phyloP scores from a whole-genome alignment of 768 basidiomycete species.

The Pulveroboletus sp. region DNA sequence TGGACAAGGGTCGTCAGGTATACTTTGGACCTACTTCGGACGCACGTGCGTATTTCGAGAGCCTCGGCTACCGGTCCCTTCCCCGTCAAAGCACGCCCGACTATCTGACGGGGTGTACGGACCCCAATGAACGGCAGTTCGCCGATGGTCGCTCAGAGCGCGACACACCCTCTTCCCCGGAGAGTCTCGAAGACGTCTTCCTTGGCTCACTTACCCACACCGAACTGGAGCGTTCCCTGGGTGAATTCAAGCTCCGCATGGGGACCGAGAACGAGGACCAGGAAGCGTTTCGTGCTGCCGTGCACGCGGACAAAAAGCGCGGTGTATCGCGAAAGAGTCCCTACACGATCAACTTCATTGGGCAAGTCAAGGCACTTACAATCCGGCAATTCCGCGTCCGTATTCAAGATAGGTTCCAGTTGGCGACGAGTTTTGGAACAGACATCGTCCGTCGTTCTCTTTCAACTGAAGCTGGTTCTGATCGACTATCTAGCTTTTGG shows the following conservation, averaged over 20 bases:
- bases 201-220: constrained; percentile 41
- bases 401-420: constrained; percentile 73
- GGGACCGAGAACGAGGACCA: constrained; percentile 62
- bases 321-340: constrained; percentile 75
- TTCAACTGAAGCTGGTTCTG: neutral
- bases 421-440: constrained; percentile 64
- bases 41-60: constrained; percentile 76
- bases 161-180: constrained; percentile 60
- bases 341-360: constrained; percentile 74
- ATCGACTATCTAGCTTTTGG: constrained; percentile 6
- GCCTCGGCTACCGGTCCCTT: constrained; percentile 65
- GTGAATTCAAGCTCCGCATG: constrained; percentile 52
- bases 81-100: constrained; percentile 84
- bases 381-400: constrained; percentile 69
- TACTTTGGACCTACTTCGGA: constrained; percentile 72
- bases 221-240: constrained; percentile 43
- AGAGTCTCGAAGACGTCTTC: constrained; percentile 63
- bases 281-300: constrained; percentile 72
- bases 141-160: constrained; percentile 52
- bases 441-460: constrained; percentile 44
- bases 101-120: constrained; percentile 80
- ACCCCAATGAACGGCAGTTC: constrained; percentile 81
- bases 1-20: constrained; percentile 76
- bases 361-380: constrained; percentile 68
- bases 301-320: constrained; percentile 70